A percentile compares a stretch with the other conserved stretches of the same genome.
Evolutionary conservation across 306 rosid species (phyloP).

Genomic region (Biancaea sappan): DNA sequence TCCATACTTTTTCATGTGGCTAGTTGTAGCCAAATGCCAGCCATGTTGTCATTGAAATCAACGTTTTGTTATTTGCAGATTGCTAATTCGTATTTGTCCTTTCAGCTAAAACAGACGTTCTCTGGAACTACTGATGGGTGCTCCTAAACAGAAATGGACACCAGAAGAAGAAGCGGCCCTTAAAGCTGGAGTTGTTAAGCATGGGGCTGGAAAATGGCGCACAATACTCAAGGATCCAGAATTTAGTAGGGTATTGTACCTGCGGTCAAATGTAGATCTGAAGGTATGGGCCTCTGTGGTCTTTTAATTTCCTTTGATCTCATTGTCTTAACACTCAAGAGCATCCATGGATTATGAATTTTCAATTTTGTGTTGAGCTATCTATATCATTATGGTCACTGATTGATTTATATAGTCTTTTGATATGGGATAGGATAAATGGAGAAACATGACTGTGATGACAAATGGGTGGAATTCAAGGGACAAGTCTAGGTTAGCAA

Average conservation of each 20-base stretch:
- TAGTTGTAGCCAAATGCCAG: background rate
- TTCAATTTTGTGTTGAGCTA: conserved; percentile 23
- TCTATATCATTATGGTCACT: background rate
- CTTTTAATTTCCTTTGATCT: conserved; percentile 14
- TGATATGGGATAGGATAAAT: conserved; percentile 70
- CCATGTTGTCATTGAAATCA: background rate
- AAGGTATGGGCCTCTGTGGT: conserved; percentile 60
- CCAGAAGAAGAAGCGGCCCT: conserved; percentile 88
- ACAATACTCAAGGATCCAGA: conserved; percentile 94
- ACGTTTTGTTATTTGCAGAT: background rate
- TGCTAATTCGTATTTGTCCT: conserved; percentile 1
- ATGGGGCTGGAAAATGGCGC: conserved; percentile 96
- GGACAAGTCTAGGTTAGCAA: conserved; percentile 70
- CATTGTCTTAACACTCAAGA: background rate
- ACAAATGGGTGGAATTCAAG: conserved; percentile 90
- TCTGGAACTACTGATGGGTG: conserved; percentile 67
- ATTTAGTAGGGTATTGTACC: conserved; percentile 65
- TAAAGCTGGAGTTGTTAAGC: conserved; percentile 94
- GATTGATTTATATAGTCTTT: conserved; percentile 21
- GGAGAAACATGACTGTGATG: conserved; percentile 95
- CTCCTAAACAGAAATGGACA: conserved; percentile 97
- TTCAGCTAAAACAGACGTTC: conserved; percentile 34
- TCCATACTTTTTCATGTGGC: background rate
- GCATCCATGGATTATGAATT: conserved; percentile 2
- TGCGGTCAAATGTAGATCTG: conserved; percentile 94